Evolutionary conservation across 176 grass and related monocot species (phyloP), one percentile per base, ranked within the genome.

Genomic region (Themeda triandra): DNA sequence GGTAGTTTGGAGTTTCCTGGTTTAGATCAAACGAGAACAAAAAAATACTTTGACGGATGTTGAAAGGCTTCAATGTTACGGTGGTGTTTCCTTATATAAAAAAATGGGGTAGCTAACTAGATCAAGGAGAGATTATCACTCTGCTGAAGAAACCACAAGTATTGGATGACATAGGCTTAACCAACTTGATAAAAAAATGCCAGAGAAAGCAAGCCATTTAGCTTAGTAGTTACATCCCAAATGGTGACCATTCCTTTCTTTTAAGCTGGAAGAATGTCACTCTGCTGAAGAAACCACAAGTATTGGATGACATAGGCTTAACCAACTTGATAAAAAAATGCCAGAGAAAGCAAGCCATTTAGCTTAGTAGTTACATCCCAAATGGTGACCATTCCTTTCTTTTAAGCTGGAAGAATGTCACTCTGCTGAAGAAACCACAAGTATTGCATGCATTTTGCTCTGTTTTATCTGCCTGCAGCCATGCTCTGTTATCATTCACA

Each of bases 401-500:
- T 69, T 71, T 25, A 8, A 39, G 36, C 36, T 39, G 36, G 5
- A 39, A 42, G 39, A 25, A 17, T 72, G 9, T 2, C 39, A 72
- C n/a, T 27, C 69, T 72, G n/a, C 2, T 45, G 45, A 40, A 56
- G 27, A 25, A 79, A 10, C 30, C 13, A 25, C n/a, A 19, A 33
- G 13, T 24, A 1, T 51, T 36, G 37, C 3, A 4, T 31, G 10
- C 23, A 10, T 31, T 79, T 71, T 45, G 0, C 6, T 30, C 17
- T 73, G 33, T 53, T 54, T 53, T 80, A 49, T 49, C 24, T 73
- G 70, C 24, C 39, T 45, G 49, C 65, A 80, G 67, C 36, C 49
- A 51, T 86, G 42, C 39, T 84, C n/a, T 83, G 28, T 67, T 48
- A 79, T 60, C 79, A 66, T 32, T 24, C 48, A 25, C 35, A 70